phyloP scores from a whole-genome alignment of 257 asterid genomes.

The Nicotiana undulata region DNA sequence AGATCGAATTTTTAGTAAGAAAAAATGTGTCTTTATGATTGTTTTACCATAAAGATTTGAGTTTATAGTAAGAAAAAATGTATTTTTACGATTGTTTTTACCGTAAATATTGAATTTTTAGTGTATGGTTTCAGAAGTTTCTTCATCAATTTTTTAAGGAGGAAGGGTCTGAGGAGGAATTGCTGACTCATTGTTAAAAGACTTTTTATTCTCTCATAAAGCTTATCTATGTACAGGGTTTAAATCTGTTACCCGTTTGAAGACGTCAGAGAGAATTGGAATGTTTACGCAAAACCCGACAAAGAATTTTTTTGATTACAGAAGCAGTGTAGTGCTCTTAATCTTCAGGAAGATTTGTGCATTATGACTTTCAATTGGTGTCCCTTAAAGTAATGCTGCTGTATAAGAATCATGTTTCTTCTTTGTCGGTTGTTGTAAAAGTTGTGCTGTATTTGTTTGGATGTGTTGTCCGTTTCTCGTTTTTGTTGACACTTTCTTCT shows the following conservation, averaged over 20 bases:
- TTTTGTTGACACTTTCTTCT: background rate
- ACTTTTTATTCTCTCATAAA: background rate
- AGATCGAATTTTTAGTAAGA: background rate
- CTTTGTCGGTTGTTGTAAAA: background rate
- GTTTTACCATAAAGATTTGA: background rate
- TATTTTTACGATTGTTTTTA: background rate
- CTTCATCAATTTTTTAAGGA: background rate
- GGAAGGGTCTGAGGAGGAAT: background rate
- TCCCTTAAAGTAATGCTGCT: background rate
- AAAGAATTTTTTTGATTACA: background rate
- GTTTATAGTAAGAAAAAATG: background rate
- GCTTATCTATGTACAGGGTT: background rate
- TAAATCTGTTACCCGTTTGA: background rate
- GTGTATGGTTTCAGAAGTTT: background rate
- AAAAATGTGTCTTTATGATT: too few relatives aligned
- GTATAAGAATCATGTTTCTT: background rate
- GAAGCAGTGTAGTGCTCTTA: background rate
- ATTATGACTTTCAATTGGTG: background rate
- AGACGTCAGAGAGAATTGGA: background rate
- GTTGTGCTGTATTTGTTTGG: background rate
- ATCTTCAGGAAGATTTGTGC: background rate
- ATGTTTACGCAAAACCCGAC: background rate
- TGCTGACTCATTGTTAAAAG: background rate
- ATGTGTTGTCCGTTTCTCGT: background rate
- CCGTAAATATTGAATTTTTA: background rate